Conservation (phyloP, 2,329 filamentous ascomycete species). For the Xylaria sp. region DNA sequence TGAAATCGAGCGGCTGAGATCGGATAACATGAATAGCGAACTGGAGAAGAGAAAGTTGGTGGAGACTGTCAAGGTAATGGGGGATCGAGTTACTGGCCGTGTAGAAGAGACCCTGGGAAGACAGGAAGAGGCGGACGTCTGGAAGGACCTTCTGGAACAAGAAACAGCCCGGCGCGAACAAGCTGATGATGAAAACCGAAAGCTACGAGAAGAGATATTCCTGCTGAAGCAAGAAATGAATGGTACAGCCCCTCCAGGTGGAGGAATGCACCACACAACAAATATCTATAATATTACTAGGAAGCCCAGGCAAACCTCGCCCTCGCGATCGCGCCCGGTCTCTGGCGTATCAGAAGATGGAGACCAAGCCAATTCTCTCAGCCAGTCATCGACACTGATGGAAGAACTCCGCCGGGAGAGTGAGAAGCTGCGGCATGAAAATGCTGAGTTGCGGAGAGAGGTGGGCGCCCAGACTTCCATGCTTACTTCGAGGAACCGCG, state of each 20-base stretch:
- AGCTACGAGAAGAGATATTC: slow-evolving; percentile 82
- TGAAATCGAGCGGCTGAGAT: slow-evolving; percentile 80
- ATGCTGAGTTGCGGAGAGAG: slow-evolving; percentile 88
- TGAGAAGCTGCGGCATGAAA: slow-evolving; percentile 86
- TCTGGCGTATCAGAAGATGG: slow-evolving; percentile 57
- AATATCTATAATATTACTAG: slow-evolving; percentile 70
- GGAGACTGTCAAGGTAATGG: slow-evolving; percentile 71
- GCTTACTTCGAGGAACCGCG: slow-evolving; percentile 92
- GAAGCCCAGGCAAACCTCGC: slow-evolving; percentile 52
- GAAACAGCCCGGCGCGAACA: slow-evolving; percentile 90
- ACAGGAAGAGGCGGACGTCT: slow-evolving; percentile 78
- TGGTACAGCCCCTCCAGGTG: slow-evolving; percentile 27
- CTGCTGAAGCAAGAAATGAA: slow-evolving; percentile 68
- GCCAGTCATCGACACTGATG: slow-evolving; percentile 68
- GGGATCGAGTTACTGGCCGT: slow-evolving; percentile 51
- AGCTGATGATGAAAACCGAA: slow-evolving; percentile 85
- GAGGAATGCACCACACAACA: slow-evolving; percentile 61
- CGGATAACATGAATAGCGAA: slow-evolving; percentile 79
- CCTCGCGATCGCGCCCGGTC: slow-evolving; percentile 56
- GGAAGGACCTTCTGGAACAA: slow-evolving; percentile 92
- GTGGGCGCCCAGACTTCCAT: slow-evolving; percentile 96
- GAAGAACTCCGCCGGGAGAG: slow-evolving; percentile 75
- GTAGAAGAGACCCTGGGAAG: slow-evolving; percentile 54
- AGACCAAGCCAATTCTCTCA: slow-evolving; percentile 59
- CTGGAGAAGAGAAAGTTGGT: slow-evolving; percentile 85